phyloP scores from a whole-genome alignment of 164 flowering plant genomes.

The Stephania japonica region DNA sequence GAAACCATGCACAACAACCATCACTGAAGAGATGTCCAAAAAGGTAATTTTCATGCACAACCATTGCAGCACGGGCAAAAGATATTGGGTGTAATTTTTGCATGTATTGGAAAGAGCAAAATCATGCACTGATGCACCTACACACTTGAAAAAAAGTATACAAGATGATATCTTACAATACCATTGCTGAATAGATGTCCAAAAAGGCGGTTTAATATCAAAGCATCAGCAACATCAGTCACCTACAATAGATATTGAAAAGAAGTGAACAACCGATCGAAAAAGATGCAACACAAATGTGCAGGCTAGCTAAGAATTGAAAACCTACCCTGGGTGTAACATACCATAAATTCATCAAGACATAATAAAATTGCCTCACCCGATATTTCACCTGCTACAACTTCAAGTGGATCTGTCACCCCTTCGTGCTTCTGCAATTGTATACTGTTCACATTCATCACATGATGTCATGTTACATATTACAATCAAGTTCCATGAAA shows the following conservation, averaged over 20 bases:
- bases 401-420: slow-evolving; percentile 93
- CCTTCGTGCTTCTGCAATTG: slow-evolving; percentile 80
- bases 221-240: slow-evolving; percentile 98
- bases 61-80: slow-evolving; percentile 1
- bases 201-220: slow-evolving; percentile 87
- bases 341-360: slow-evolving; percentile 97
- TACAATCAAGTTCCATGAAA: background rate
- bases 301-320: slow-evolving; percentile 7
- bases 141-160: background rate
- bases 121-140: background rate
- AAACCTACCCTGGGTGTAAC: slow-evolving; percentile 5
- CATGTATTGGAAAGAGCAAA: background rate
- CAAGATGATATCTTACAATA: slow-evolving; percentile 46
- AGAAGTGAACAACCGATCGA: background rate
- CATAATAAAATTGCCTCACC: slow-evolving; percentile 87
- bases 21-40: background rate
- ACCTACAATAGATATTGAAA: slow-evolving; percentile 39
- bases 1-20: slow-evolving; percentile 16
- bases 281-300: background rate
- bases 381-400: slow-evolving; percentile 91
- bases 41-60: too few species aligned
- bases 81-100: background rate
- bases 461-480: background rate
- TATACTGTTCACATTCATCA: slow-evolving; percentile 2
- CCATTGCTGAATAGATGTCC: slow-evolving; percentile 77